Conservation (phyloP, 139 green algal species). For the Chlamydomonas eustigma region DNA sequence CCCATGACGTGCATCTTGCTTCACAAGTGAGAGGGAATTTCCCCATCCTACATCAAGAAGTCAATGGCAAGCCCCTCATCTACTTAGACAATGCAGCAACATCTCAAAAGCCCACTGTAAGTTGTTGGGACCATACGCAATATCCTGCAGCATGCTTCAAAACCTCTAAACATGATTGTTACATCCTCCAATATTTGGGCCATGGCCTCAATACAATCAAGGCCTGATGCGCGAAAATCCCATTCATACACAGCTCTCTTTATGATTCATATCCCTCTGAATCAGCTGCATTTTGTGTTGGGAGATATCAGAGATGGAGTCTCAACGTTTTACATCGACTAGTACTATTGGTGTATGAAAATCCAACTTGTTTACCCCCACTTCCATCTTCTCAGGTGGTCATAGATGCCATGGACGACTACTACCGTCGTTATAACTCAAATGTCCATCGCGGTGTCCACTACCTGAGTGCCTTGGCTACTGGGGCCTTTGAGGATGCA, state of each 20-base stretch:
- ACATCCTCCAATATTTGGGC: no score
- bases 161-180: no score
- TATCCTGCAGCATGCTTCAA: no score
- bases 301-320: no score
- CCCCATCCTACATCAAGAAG: slow-evolving; percentile 78
- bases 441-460: slow-evolving; percentile 98
- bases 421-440: slow-evolving; percentile 88
- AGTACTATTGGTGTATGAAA: slow-evolving; percentile 99
- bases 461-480: slow-evolving; percentile 72
- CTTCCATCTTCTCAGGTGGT: slow-evolving; percentile 38
- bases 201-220: no score
- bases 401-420: slow-evolving; percentile 68
- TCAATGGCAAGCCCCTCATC: slow-evolving; percentile 82
- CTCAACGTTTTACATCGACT: no score
- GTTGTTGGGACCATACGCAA: no score
- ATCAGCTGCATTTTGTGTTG: no score
- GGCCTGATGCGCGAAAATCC: no score
- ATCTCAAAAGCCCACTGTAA: slow-evolving; percentile 80
- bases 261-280: no score
- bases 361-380: slow-evolving; percentile 94
- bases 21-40: slow-evolving; percentile 61
- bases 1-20: neutral
- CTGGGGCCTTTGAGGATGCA: slow-evolving; percentile 85
- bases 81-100: slow-evolving; percentile 98
- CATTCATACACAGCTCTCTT: no score